phyloP scores from a whole-genome alignment of 257 asterid genomes.

The Leptodermis oblonga region DNA sequence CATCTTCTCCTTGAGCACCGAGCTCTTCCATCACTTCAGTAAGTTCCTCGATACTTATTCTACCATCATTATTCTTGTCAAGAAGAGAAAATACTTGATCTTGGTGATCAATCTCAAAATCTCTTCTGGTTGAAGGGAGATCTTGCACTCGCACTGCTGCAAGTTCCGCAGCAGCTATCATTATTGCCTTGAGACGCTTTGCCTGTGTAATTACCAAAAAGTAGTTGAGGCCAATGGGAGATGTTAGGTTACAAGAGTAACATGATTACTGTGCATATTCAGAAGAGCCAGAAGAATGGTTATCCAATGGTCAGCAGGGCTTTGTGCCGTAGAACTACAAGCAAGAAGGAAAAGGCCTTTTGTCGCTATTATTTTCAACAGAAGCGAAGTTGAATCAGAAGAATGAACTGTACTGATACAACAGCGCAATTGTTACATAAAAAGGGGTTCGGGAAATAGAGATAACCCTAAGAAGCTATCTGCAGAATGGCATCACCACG shows the following conservation, averaged over 20 bases:
- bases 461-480: background rate
- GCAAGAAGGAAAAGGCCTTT: background rate
- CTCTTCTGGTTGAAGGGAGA: constrained; percentile 53
- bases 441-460: background rate
- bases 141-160: constrained; percentile 82
- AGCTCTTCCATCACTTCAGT: constrained; percentile 96
- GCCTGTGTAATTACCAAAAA: constrained; percentile 46
- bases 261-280: background rate
- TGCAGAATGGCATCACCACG: background rate
- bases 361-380: background rate
- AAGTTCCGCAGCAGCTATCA: constrained; percentile 97
- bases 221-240: background rate
- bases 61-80: constrained; percentile 96
- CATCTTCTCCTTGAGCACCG: constrained; percentile 93
- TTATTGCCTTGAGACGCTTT: constrained; percentile 79
- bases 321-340: background rate
- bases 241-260: background rate
- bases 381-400: background rate
- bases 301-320: background rate
- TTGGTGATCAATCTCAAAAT: constrained; percentile 47
- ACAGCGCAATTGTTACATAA: background rate
- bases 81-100: constrained; percentile 68
- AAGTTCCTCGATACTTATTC: constrained; percentile 88
- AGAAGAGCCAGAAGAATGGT: background rate
- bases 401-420: background rate